Evolutionary conservation across 257 asterid species (phyloP).

Genomic region (Schizonepeta tenuifolia): DNA sequence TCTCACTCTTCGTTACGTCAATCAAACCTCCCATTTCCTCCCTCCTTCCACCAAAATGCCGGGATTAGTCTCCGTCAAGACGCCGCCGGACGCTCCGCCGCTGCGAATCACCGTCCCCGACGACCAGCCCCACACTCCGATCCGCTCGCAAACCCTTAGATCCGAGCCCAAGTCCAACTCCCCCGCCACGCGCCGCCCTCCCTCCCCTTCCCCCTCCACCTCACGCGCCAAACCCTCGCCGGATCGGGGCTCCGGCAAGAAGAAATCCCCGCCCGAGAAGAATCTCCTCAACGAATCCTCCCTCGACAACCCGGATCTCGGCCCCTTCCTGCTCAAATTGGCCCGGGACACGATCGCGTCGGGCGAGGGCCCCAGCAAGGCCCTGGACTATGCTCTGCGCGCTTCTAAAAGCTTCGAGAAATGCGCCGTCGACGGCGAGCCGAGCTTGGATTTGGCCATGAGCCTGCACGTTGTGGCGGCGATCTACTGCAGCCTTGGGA

Average conservation of each 20-base stretch:
- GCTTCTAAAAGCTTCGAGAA: conserved; percentile 83
- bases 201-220: conserved; percentile 90
- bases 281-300: conserved; percentile 66
- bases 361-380: conserved; percentile 90
- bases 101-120: conserved; percentile 66
- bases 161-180: conserved; percentile 73
- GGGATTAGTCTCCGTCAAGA: conserved; percentile 80
- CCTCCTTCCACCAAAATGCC: conserved; percentile 57
- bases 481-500: conserved; percentile 90
- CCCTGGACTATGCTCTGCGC: conserved; percentile 83
- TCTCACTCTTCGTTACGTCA: not conserved
- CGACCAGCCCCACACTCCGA: conserved; percentile 49
- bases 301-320: conserved; percentile 98
- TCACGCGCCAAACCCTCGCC: conserved; percentile 95
- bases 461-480: conserved; percentile 97
- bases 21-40: not conserved
- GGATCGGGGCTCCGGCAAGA: conserved; percentile 81
- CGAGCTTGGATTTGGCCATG: conserved; percentile 94
- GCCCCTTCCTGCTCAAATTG: conserved; percentile 82
- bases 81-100: conserved; percentile 81
- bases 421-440: conserved; percentile 75
- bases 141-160: conserved; percentile 59
- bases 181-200: conserved; percentile 79
- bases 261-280: conserved; percentile 83
- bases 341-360: conserved; percentile 94